Evolutionary conservation across 345 rosid genomes (phyloP).

Genomic region (Physaria fendleri): DNA sequence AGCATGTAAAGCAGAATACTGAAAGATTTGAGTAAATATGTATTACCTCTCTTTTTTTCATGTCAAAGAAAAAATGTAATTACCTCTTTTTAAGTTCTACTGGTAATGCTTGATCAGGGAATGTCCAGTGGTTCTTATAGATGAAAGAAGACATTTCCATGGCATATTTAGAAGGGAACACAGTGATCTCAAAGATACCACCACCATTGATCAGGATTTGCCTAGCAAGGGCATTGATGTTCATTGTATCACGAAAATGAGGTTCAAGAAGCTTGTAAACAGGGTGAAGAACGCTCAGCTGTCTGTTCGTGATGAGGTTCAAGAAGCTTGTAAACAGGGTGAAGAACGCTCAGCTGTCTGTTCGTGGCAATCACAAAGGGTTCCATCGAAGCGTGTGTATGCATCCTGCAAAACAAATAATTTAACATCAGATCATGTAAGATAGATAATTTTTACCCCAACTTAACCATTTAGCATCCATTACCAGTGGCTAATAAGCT

Average conservation of each 20-base stretch:
- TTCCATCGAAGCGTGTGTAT: conserved; percentile 65
- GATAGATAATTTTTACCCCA: neutral
- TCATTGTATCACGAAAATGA: conserved; percentile 81
- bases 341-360: conserved; percentile 69
- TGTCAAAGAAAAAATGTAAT: no score
- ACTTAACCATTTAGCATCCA: neutral
- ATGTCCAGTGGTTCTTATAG: conserved; percentile 50
- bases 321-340: conserved; percentile 70
- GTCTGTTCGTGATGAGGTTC: conserved; percentile 69
- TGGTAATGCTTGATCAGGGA: conserved; percentile 69
- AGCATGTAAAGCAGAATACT: neutral
- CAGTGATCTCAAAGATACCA: conserved; percentile 54
- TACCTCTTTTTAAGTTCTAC: conserved; percentile 73
- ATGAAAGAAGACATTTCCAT: conserved; percentile 54
- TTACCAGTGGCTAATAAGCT: conserved; percentile 93
- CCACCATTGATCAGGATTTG: conserved; percentile 54
- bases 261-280: conserved; percentile 69
- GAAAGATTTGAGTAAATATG: neutral
- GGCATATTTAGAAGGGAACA: conserved; percentile 52
- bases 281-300: conserved; percentile 74
- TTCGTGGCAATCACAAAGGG: conserved; percentile 70
- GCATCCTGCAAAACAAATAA: conserved; percentile 38
- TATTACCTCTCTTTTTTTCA: no score
- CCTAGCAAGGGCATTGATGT: conserved; percentile 59
- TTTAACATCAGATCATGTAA: conserved; percentile 1